These are phyloP conservation scores for Dendryphion nanum DNA, from an alignment of 2,329 filamentous ascomycete species.

Conservation along the genomic window DNA sequence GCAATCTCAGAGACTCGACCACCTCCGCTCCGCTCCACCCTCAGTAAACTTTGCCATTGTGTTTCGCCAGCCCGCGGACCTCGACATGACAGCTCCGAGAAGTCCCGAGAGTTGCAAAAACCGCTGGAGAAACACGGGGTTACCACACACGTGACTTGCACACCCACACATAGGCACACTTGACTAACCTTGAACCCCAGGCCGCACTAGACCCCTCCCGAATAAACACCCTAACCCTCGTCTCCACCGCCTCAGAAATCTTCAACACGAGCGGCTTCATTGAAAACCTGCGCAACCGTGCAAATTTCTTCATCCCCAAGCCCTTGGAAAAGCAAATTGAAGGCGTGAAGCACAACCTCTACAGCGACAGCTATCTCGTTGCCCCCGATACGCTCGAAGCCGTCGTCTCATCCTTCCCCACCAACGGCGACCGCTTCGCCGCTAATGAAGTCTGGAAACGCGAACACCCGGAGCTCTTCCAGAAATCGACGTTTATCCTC, in stretches of 20 bases:
- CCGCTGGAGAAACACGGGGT: too few species aligned
- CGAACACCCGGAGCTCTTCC: constrained; percentile 58
- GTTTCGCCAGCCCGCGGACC: too few species aligned
- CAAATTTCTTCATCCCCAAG: constrained; percentile 65
- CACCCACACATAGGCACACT: too few species aligned
- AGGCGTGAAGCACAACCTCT: constrained; percentile 65
- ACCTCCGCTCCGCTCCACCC: constrained; percentile 24
- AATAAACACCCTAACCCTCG: constrained; percentile 50
- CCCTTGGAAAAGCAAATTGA: constrained; percentile 64
- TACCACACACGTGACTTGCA: too few species aligned
- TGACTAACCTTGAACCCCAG: too few species aligned
- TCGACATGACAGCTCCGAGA: too few species aligned
- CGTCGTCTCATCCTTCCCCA: constrained; percentile 58
- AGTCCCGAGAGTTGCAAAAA: too few species aligned
- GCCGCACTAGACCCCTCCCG: constrained; percentile 38
- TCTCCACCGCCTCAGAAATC: constrained; percentile 49
- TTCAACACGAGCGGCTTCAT: constrained; percentile 53
- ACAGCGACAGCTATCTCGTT: constrained; percentile 62
- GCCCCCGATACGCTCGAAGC: constrained; percentile 55
- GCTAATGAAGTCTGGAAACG: constrained; percentile 77
- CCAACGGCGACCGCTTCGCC: constrained; percentile 78
- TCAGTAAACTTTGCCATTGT: too few species aligned
- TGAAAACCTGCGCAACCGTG: constrained; percentile 61
- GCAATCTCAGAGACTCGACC: constrained; percentile 14
- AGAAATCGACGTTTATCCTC: constrained; percentile 66